A percentile compares a stretch with the other conserved stretches of the same genome.
Evolutionary conservation across 345 rosid genomes (phyloP).

Genomic region (Lepidium sativum): DNA sequence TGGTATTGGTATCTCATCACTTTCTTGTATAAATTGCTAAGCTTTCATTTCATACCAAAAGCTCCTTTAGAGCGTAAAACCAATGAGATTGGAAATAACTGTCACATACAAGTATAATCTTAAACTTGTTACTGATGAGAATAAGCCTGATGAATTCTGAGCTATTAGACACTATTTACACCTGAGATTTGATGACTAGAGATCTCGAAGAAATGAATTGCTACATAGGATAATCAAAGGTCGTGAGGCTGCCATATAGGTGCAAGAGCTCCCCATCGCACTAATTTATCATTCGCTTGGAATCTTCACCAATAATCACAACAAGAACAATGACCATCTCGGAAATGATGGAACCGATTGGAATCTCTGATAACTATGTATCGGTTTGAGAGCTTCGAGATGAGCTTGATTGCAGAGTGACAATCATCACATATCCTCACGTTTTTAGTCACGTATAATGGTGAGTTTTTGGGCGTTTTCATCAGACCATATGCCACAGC

Average conservation of each 20-base stretch:
- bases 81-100: background rate
- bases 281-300: background rate
- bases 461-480: slow-evolving; percentile 51
- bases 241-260: background rate
- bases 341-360: slow-evolving; percentile 73
- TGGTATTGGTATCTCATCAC: slow-evolving; percentile 9
- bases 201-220: background rate
- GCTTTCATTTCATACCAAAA: background rate
- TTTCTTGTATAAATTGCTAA: background rate
- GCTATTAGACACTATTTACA: background rate
- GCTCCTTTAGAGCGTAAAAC: background rate
- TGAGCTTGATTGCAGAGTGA: slow-evolving; percentile 68
- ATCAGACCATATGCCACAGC: slow-evolving; percentile 75
- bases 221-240: background rate
- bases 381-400: slow-evolving; percentile 50
- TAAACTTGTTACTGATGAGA: background rate
- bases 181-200: background rate
- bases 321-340: slow-evolving; percentile 60
- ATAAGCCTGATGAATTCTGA: background rate
- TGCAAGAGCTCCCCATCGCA: background rate
- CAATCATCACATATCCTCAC: slow-evolving; percentile 86
- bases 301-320: slow-evolving; percentile 35
- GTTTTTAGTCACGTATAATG: slow-evolving; percentile 55
- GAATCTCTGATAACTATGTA: slow-evolving; percentile 65
- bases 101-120: background rate